A percentile compares a stretch with the other conserved stretches of the same genome.
phyloP scores from a whole-genome alignment of 2,329 filamentous ascomycete genomes.

The Aciculosporium take region DNA sequence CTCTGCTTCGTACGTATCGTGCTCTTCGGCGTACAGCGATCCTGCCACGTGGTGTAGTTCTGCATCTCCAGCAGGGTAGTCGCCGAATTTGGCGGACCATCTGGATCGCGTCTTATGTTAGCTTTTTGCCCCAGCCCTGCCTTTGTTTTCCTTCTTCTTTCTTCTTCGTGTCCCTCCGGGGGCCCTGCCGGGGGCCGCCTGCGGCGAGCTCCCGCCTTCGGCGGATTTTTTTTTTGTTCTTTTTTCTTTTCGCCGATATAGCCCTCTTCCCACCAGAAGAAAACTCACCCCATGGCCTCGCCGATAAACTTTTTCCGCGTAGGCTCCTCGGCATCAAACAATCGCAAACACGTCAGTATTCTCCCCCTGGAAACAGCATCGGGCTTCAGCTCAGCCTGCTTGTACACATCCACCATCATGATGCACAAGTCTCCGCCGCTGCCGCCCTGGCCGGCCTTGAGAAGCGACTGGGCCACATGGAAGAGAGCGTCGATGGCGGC shows the following conservation, averaged over 20 bases:
- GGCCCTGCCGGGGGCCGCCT: too few species aligned
- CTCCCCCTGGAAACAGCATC: conserved; percentile 62
- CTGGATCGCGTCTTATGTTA: conserved; percentile 13
- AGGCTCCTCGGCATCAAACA: conserved; percentile 73
- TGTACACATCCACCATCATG: conserved; percentile 81
- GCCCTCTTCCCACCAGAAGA: not conserved
- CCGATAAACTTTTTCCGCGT: conserved; percentile 84
- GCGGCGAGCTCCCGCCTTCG: too few species aligned
- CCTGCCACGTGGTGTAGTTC: conserved; percentile 90
- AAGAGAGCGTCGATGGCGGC: conserved; percentile 79
- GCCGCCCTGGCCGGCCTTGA: conserved; percentile 85
- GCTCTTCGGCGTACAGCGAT: conserved; percentile 78
- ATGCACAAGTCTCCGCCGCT: conserved; percentile 83
- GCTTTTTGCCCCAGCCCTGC: not conserved
- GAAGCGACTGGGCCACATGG: conserved; percentile 68
- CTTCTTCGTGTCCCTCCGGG: not conserved
- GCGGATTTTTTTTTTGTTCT: not conserved
- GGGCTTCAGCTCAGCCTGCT: conserved; percentile 66
- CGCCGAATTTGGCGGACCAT: conserved; percentile 77
- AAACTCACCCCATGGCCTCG: conserved; percentile 60
- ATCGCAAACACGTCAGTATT: conserved; percentile 61
- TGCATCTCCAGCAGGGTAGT: conserved; percentile 81
- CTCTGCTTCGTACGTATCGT: conserved; percentile 87
- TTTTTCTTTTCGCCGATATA: not conserved
- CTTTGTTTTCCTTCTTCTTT: not conserved